Evolutionary conservation across 495 filamentous ascomycete species (phyloP), one percentile per base, ranked within the genome.

Genomic region (Peziza echinospora): DNA sequence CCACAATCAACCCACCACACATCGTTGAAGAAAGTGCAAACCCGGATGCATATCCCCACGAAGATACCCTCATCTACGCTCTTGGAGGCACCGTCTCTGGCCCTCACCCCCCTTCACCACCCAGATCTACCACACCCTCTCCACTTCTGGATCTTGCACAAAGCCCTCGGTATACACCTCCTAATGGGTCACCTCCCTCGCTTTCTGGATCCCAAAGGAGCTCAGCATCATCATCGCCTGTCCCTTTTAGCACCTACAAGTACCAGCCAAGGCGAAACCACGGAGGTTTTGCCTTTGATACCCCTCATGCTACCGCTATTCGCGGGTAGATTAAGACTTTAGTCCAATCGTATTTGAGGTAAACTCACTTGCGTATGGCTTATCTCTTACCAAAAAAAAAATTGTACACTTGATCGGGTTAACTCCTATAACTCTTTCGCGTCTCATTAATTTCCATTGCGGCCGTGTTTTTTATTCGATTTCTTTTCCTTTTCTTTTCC

Each of bases 1-100:
- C 60, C 46, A 56, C 19, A 37, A 37, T 17, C 30, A 37, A 37
- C 13, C 19, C 6, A 37, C 30, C 19, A 37, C 13, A 13, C 6
- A 37, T 17, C 19, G n/a, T 21, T 43, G 16, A 23, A 23, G 21
- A 43, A 22, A 21, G n/a, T 17, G n/a, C 41, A 43, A 21, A 17
- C 41, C n/a, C 11, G 5, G 21, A 43, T 1, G 11, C 21, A 1
- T 19, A 19, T 23, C 4, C 3, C 2, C n/a, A 3, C 5, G 41
- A 21, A 17, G n/a, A 3, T 0, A 21, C 41, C 11, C 41, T 43
- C 16, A n/a, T 43, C 41, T 23, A 43, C n/a, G 11, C 41, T 21
- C 1, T 43, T 10, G 6, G n/a, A 22, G 21, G 21, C 7, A 3
- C 41, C 0, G 41, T 23, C 2, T 19, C 41, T 4, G 41, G 41